These are phyloP conservation scores for Trichoderma erinaceum DNA, from an alignment of 495 filamentous ascomycete genomes.

Conservation along the genomic window DNA sequence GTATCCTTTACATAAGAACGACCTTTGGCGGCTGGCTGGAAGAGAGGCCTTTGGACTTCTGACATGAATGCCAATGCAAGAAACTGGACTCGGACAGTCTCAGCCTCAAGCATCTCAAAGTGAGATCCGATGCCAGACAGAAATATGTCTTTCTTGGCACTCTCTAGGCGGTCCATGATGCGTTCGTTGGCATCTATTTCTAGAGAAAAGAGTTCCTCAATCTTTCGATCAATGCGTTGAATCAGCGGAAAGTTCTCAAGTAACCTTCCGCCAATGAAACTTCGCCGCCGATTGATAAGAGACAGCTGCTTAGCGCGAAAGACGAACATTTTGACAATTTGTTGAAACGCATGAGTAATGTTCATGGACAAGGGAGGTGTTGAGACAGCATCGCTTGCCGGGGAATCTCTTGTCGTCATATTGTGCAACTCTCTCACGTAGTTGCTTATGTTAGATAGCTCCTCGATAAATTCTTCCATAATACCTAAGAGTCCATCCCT, in stretches of 20 bases:
- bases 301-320: conserved; percentile 6
- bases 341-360: not conserved
- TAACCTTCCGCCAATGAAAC: not conserved
- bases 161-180: conserved; percentile 6
- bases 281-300: conserved; percentile 7
- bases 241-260: not conserved
- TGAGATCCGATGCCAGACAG: not conserved
- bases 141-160: conserved; percentile 18
- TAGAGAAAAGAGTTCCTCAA: not conserved
- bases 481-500: not conserved
- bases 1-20: not conserved
- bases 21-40: not conserved
- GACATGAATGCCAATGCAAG: conserved; percentile 9
- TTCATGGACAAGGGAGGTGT: not conserved
- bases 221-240: conserved; percentile 1
- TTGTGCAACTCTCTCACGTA: conserved; percentile 8
- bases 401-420: not conserved
- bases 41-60: not conserved
- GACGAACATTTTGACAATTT: conserved; percentile 11
- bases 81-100: conserved; percentile 17
- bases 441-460: not conserved
- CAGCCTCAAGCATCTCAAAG: not conserved
- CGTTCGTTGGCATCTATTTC: not conserved
- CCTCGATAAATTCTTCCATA: conserved; percentile 3
- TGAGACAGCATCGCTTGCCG: not conserved